Conservation (phyloP, 805 yeast genomes). For the Metschnikowia cubensis region DNA sequence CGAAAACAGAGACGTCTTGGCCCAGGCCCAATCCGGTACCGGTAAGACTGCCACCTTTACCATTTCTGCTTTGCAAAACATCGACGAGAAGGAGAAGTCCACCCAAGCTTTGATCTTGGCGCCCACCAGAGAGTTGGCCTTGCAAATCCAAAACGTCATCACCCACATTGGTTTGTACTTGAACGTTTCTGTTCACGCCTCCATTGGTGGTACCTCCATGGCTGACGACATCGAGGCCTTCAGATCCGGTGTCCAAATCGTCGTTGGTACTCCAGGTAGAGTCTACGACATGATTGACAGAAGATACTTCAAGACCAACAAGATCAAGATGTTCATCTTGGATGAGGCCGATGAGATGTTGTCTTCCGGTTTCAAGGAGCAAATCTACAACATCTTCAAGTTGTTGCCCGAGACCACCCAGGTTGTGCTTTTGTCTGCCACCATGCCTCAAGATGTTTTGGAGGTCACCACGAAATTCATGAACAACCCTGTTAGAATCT, state of each 20-base stretch:
- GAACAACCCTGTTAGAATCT: slow-evolving; percentile 90
- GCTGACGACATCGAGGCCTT: slow-evolving; percentile 84
- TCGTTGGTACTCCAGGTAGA: slow-evolving; percentile 98
- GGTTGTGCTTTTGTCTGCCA: slow-evolving; percentile 92
- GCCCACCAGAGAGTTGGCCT: slow-evolving; percentile 96
- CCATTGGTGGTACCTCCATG: slow-evolving; percentile 94
- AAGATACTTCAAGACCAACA: slow-evolving; percentile 73
- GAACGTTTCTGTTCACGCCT: slow-evolving; percentile 90
- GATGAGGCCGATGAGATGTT: slow-evolving; percentile 99
- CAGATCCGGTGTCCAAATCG: slow-evolving; percentile 83
- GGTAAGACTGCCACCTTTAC: slow-evolving; percentile 89
- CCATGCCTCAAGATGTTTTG: slow-evolving; percentile 89
- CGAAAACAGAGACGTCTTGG: slow-evolving; percentile 66
- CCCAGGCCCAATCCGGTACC: slow-evolving; percentile 88
- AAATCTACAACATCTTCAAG: slow-evolving; percentile 89
- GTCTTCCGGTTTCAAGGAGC: slow-evolving; percentile 90
- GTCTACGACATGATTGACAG: slow-evolving; percentile 94
- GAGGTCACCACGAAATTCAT: slow-evolving; percentile 89
- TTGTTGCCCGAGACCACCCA: slow-evolving; percentile 86
- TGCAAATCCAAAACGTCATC: slow-evolving; percentile 93
- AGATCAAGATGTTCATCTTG: slow-evolving; percentile 87
- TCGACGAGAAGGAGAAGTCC: slow-evolving; percentile 66
- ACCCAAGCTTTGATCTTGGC: slow-evolving; percentile 94
- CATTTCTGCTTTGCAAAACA: slow-evolving; percentile 67
- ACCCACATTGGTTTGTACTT: slow-evolving; percentile 85